Conservation (phyloP, 441 rosid species). For the Eruca vesicaria region DNA sequence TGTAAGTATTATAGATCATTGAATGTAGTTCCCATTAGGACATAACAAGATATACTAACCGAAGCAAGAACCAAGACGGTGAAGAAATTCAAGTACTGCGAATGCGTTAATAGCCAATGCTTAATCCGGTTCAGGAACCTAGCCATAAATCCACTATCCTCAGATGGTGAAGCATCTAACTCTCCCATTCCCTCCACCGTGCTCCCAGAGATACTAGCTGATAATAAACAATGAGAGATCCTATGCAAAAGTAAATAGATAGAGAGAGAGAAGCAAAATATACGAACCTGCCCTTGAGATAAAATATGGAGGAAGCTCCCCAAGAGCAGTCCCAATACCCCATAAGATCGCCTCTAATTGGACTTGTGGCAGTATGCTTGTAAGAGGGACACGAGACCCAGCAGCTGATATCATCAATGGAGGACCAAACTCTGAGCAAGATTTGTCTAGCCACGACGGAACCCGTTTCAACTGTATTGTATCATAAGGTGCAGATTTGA, state of each 20-base stretch:
- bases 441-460: slow-evolving; percentile 93
- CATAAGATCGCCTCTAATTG: slow-evolving; percentile 86
- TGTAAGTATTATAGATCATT: slow-evolving; percentile 13
- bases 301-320: slow-evolving; percentile 99
- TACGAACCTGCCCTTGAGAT: slow-evolving; percentile 89
- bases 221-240: neutral
- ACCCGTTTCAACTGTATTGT: slow-evolving; percentile 84
- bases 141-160: slow-evolving; percentile 51
- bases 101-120: slow-evolving; percentile 63
- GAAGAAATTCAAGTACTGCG: slow-evolving; percentile 79
- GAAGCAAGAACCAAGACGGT: slow-evolving; percentile 88
- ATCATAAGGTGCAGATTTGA: slow-evolving; percentile 90
- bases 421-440: slow-evolving; percentile 82
- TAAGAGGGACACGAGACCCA: slow-evolving; percentile 75
- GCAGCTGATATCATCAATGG: slow-evolving; percentile 57
- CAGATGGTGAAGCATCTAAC: slow-evolving; percentile 55
- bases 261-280: slow-evolving; percentile 1
- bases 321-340: slow-evolving; percentile 97
- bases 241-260: neutral
- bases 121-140: slow-evolving; percentile 46
- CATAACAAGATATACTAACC: slow-evolving; percentile 45
- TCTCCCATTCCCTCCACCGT: slow-evolving; percentile 71
- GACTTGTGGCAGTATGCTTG: slow-evolving; percentile 81
- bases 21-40: slow-evolving; percentile 13
- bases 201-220: slow-evolving; percentile 54